phyloP scores from a whole-genome alignment of 2,329 filamentous ascomycete species.

The Pseudocercospora fuligena region DNA sequence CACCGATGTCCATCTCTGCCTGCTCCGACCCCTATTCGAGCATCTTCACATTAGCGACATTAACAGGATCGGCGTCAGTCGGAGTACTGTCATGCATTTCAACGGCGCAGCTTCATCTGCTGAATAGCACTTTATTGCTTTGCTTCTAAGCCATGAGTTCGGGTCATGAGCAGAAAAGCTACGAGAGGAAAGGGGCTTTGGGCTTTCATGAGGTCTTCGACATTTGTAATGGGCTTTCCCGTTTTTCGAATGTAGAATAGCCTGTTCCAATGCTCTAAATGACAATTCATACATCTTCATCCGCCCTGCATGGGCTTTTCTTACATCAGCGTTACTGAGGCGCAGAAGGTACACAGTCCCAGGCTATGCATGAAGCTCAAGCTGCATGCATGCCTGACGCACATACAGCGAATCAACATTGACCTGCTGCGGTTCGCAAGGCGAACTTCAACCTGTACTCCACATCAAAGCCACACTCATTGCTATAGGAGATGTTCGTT shows the following conservation, averaged over 20 bases:
- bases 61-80: neutral
- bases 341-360: too few species aligned
- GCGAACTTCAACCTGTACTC: too few species aligned
- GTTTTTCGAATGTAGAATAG: neutral
- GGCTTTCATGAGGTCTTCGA: neutral
- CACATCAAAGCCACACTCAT: too few species aligned
- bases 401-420: too few species aligned
- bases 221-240: neutral
- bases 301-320: too few species aligned
- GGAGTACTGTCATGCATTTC: neutral
- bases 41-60: neutral
- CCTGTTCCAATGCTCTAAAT: neutral
- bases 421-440: too few species aligned
- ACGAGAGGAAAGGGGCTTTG: neutral
- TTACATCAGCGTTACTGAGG: too few species aligned
- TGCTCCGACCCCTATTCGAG: neutral
- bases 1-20: neutral
- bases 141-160: neutral
- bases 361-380: too few species aligned
- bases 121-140: neutral
- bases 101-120: neutral
- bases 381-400: too few species aligned
- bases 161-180: neutral
- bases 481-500: too few species aligned
- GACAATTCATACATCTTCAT: neutral